phyloP scores from a whole-genome alignment of 176 grass and related monocot species.

The Aegilops speltoides region DNA sequence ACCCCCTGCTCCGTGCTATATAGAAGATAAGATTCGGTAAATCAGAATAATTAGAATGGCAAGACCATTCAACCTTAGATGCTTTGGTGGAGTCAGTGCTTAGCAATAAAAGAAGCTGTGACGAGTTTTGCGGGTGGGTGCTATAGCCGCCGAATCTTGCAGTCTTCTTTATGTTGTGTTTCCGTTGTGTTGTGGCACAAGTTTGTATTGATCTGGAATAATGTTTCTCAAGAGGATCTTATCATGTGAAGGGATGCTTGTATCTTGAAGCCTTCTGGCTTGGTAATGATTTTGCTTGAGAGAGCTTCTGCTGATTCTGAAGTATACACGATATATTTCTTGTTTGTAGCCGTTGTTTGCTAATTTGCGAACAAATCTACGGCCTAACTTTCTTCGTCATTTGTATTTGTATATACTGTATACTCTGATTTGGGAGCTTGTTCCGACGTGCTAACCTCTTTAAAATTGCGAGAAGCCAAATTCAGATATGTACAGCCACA shows the following conservation, averaged over 20 bases:
- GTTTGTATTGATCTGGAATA: conserved; percentile 23
- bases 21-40: conserved; percentile 28
- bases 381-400: not conserved
- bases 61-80: conserved; percentile 35
- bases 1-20: conserved; percentile 7
- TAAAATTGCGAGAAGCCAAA: not conserved
- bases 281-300: conserved; percentile 25
- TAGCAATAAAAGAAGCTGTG: conserved; percentile 32
- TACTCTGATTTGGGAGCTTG: not conserved
- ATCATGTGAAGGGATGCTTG: conserved; percentile 23
- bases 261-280: conserved; percentile 22
- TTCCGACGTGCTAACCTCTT: not conserved
- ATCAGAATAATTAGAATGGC: conserved; percentile 44
- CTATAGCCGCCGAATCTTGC: conserved; percentile 11
- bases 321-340: not conserved
- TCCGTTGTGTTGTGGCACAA: not conserved
- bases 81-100: not conserved
- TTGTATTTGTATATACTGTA: not conserved
- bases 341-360: not conserved
- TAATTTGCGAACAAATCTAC: not conserved
- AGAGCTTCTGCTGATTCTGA: not conserved
- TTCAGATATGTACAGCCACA: not conserved
- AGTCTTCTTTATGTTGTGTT: conserved; percentile 20
- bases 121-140: not conserved
- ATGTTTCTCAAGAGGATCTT: conserved; percentile 13